Base-by-base conservation (phyloP, 2,329 filamentous ascomycete species). In the Xylaria sp. region DNA sequence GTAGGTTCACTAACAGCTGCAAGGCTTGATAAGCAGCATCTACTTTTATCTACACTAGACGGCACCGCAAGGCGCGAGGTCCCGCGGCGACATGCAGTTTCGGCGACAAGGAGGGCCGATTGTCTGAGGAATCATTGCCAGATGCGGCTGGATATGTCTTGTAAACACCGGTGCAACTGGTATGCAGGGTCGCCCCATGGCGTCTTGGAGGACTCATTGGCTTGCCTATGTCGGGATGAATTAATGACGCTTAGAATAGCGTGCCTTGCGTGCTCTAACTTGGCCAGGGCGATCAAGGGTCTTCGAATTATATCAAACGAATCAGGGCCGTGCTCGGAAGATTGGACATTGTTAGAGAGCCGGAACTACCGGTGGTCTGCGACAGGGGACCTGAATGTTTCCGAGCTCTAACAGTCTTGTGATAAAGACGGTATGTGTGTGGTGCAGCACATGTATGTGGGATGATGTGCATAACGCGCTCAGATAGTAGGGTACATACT, bases 231-330 rank as follows among this genome's bases (percentile, higher is more conserved):
- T 47, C 50, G 25, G 45, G 33, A 46, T 51, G 12, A 49, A 49
- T n/a, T 49, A 59, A 66, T 66, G 64, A 66, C 64, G 64, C 64
- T 61, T 60, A n/a, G 37, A 50, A 33, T 49, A 51, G 61, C 55
- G 62, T 60, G 53, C 55, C 52, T 66, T 60, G 61, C 58, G 64
- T 66, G 64, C 64, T 64, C 40, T 51, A 45, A 21, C 28, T 47
- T 25, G 8, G 42, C 57, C 46, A 38, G 57, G 15, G 31, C 21
- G 56, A 21, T 23, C 25, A 23, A n/a, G n/a, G 14, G 12, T 15
- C 58, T 59, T 62, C 59, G 59, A 61, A 62, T 61, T 38, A 50
- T 23, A 64, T 57, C 49, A 21, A 60, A 12, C 45, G 45, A 58
- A 61, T 43, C 28, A 45, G 19, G 53, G 49, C 49, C 62, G 62